Evolutionary conservation across 495 filamentous ascomycete species (phyloP).

Genomic region (Lentithecium fluviatile): DNA sequence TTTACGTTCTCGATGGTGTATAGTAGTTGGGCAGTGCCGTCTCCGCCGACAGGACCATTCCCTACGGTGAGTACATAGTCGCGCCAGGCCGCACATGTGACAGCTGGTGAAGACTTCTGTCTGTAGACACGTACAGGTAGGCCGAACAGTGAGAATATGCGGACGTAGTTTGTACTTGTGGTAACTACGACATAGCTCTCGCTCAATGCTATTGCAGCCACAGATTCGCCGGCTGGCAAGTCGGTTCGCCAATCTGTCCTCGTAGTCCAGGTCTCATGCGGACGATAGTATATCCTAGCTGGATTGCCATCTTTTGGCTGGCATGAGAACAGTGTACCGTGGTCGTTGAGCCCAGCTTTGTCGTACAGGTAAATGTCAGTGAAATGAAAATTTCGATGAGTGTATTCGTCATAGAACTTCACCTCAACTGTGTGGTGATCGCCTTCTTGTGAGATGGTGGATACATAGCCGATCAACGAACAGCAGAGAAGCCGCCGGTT

Average conservation of each 20-base stretch:
- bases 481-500: slow-evolving; percentile 90
- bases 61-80: slow-evolving; percentile 94
- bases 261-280: slow-evolving; percentile 94
- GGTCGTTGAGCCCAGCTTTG: slow-evolving; percentile 87
- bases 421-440: slow-evolving; percentile 91
- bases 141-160: slow-evolving; percentile 90
- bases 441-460: slow-evolving; percentile 92
- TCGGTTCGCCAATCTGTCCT: slow-evolving; percentile 86
- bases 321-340: slow-evolving; percentile 84
- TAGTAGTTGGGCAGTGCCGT: slow-evolving; percentile 70
- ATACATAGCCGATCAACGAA: slow-evolving; percentile 89
- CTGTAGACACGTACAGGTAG: slow-evolving; percentile 84
- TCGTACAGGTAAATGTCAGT: slow-evolving; percentile 94
- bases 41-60: slow-evolving; percentile 78
- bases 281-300: slow-evolving; percentile 90
- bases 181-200: slow-evolving; percentile 86
- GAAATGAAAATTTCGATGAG: slow-evolving; percentile 92
- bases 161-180: slow-evolving; percentile 80
- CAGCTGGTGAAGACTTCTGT: slow-evolving; percentile 83
- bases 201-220: slow-evolving; percentile 85
- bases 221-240: slow-evolving; percentile 75
- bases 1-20: slow-evolving; percentile 94
- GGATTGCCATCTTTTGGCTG: slow-evolving; percentile 57
- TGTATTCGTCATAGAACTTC: slow-evolving; percentile 93
- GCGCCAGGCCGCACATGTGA: slow-evolving; percentile 87